Conservation (phyloP, 2,329 filamentous ascomycete genomes). For the Neofusicoccum ribis region DNA sequence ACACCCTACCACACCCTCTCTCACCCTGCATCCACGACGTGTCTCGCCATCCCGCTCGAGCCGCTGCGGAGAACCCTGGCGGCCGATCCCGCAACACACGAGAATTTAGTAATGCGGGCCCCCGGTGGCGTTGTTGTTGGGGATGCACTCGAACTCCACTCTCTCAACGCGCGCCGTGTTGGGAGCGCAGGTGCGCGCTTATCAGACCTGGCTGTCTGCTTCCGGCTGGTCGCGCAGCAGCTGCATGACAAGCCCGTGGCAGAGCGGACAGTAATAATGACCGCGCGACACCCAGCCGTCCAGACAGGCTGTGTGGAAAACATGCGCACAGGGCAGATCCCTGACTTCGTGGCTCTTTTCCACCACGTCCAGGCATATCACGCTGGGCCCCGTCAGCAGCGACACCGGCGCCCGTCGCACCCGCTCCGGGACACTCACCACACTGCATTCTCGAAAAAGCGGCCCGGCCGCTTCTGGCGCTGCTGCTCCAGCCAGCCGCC, state of each 20-base stretch:
- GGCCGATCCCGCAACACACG: background rate
- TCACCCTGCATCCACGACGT: background rate
- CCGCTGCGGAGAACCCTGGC: background rate
- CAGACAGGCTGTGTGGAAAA: constrained; percentile 1
- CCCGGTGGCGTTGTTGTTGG: background rate
- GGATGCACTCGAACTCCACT: background rate
- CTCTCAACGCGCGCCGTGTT: no score
- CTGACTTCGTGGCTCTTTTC: background rate
- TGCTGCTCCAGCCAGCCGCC: background rate
- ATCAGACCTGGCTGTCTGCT: background rate
- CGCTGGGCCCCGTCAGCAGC: background rate
- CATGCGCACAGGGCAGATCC: constrained; percentile 1
- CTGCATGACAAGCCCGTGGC: background rate
- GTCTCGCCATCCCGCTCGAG: background rate
- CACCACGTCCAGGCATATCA: background rate
- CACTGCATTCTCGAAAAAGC: background rate
- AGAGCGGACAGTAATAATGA: constrained; percentile 8
- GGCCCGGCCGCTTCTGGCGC: background rate
- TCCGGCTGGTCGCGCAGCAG: background rate
- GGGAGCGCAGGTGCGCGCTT: no score
- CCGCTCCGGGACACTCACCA: background rate
- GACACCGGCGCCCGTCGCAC: no score
- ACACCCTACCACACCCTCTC: background rate
- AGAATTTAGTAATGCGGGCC: background rate
- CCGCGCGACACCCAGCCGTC: constrained; percentile 2